phyloP scores from a whole-genome alignment of 495 filamentous ascomycete genomes.

The Penicillium tannophilum region DNA sequence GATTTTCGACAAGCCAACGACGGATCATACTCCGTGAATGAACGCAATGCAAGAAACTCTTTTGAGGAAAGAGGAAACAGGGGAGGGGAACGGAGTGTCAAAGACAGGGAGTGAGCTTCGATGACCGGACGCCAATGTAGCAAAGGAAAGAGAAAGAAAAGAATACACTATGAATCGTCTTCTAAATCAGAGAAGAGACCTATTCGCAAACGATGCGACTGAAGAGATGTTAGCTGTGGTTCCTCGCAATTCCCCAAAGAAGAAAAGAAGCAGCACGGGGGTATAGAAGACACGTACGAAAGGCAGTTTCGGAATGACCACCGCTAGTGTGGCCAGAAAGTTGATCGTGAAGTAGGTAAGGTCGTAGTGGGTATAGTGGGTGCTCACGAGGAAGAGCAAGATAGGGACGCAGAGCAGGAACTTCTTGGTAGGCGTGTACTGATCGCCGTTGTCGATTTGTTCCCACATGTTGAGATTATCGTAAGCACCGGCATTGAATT shows the following conservation, averaged over 20 bases:
- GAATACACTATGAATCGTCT: conserved; percentile 42
- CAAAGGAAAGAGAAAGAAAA: conserved; percentile 18
- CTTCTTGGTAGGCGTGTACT: conserved; percentile 98
- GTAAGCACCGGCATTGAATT: conserved; percentile 98
- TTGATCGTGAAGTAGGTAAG: conserved; percentile 96
- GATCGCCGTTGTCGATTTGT: conserved; percentile 98
- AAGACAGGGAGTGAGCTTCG: conserved; percentile 20
- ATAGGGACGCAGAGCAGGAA: conserved; percentile 94
- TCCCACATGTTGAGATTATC: conserved; percentile 99
- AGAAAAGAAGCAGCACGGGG: not conserved
- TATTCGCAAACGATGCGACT: conserved; percentile 56
- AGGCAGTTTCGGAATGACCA: conserved; percentile 94
- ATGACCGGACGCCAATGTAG: conserved; percentile 27
- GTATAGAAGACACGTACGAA: conserved; percentile 62
- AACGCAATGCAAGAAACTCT: conserved; percentile 33
- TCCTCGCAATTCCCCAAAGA: not conserved
- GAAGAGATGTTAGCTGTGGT: conserved; percentile 26
- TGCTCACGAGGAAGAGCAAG: conserved; percentile 91
- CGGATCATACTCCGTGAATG: conserved; percentile 24
- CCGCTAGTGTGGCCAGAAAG: conserved; percentile 83
- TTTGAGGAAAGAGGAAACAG: conserved; percentile 18
- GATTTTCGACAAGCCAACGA: conserved; percentile 24
- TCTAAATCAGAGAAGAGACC: conserved; percentile 47
- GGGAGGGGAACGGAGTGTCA: conserved; percentile 7
- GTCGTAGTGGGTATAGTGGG: conserved; percentile 98